Percentiles rank a stretch among this genome's conserved stretches.
Conservation (phyloP, 495 filamentous ascomycete species). For the Neurospora sp. region DNA sequence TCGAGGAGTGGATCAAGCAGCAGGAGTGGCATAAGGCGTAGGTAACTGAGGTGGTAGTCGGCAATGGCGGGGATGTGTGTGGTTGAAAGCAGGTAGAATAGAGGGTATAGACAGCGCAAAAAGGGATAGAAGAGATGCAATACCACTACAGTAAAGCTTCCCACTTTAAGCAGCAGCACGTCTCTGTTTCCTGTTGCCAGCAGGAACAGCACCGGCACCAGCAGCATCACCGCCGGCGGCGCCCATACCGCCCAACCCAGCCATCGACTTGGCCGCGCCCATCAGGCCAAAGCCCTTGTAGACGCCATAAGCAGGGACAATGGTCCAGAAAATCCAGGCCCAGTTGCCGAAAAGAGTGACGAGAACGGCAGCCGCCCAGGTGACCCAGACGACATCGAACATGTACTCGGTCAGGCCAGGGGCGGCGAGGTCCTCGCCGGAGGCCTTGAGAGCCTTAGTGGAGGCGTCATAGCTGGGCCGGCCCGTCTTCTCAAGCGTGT, state of each 20-base stretch:
- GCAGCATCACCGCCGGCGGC: constrained; percentile 15
- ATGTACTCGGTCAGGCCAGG: constrained; percentile 91
- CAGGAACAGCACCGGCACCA: constrained; percentile 15
- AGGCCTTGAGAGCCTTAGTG: constrained; percentile 57
- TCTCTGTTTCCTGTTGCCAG: constrained; percentile 42
- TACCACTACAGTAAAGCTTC: neutral
- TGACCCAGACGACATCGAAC: constrained; percentile 94
- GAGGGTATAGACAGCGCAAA: neutral
- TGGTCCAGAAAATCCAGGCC: constrained; percentile 64
- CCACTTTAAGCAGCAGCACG: constrained; percentile 21
- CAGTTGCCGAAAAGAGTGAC: constrained; percentile 63
- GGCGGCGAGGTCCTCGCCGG: constrained; percentile 83
- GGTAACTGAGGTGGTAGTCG: neutral
- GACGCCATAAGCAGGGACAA: constrained; percentile 59
- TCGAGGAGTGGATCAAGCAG: constrained; percentile 51
- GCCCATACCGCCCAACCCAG: constrained; percentile 36
- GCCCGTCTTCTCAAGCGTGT: constrained; percentile 70
- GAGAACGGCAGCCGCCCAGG: constrained; percentile 57
- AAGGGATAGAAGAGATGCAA: neutral
- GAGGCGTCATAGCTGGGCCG: constrained; percentile 58
- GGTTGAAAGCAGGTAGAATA: neutral
- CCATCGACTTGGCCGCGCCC: constrained; percentile 56
- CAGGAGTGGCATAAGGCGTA: constrained; percentile 23
- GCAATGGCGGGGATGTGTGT: neutral
- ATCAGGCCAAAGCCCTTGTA: constrained; percentile 61